Evolutionary conservation across 148 eudicot genomes (phyloP).

Genomic region (Pouteria glomerata): DNA sequence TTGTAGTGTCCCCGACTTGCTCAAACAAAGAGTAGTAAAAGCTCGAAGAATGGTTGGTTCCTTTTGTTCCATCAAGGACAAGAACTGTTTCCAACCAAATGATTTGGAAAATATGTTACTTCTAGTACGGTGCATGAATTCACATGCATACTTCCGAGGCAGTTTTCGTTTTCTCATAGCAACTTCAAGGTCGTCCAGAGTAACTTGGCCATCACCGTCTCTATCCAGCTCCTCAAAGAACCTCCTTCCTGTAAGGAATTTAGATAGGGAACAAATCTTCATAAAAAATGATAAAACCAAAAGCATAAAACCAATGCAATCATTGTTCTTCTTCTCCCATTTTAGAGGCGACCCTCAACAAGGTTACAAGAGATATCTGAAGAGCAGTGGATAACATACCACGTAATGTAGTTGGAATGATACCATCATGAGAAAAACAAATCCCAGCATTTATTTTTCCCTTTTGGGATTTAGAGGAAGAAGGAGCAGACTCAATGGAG

Average conservation of each 20-base stretch:
- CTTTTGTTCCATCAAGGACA: constrained; percentile 90
- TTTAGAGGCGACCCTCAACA: background rate
- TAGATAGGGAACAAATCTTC: background rate
- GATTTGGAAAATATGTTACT: constrained; percentile 87
- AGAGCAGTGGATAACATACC: background rate
- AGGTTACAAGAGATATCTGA: background rate
- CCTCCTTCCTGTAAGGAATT: constrained; percentile 59
- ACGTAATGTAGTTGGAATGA: background rate
- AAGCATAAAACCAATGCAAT: background rate
- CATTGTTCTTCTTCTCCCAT: background rate
- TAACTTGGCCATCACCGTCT: constrained; percentile 94
- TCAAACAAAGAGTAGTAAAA: constrained; percentile 89
- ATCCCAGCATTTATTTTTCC: background rate
- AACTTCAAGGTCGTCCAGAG: constrained; percentile 85
- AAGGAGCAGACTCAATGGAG: too few species aligned
- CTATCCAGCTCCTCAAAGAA: constrained; percentile 96
- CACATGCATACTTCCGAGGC: constrained; percentile 79
- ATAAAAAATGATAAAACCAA: background rate
- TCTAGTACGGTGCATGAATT: constrained; percentile 74
- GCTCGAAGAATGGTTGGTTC: constrained; percentile 97
- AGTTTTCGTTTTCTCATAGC: constrained; percentile 87
- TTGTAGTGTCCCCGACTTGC: constrained; percentile 91
- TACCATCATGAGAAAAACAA: background rate
- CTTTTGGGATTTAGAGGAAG: background rate
- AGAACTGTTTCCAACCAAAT: constrained; percentile 91